Conservation (phyloP, 345 rosid genomes). For the Abelmoschus esculentus region DNA sequence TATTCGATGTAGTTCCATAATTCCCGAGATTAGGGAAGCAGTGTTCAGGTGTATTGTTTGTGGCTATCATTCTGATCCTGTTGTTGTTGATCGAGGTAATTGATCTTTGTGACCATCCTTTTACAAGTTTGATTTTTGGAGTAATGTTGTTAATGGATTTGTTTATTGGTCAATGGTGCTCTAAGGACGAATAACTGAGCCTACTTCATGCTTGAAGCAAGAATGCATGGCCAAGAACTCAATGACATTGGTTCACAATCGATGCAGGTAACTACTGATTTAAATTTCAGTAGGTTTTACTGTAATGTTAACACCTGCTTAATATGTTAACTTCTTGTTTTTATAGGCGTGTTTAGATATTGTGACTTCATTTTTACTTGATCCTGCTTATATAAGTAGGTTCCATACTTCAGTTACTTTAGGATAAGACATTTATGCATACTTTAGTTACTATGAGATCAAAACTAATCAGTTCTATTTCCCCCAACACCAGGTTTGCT, state of each 20-base stretch:
- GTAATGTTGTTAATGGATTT: not conserved
- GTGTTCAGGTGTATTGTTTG: conserved; percentile 85
- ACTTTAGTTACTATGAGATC: not conserved
- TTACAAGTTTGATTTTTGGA: not conserved
- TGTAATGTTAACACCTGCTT: not conserved
- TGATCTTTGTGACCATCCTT: conserved; percentile 2
- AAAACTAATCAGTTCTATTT: not conserved
- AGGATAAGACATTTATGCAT: not conserved
- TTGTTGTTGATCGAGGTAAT: conserved; percentile 93
- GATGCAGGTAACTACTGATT: conserved; percentile 63
- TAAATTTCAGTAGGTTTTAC: conserved; percentile 1
- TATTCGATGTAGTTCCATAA: conserved; percentile 83
- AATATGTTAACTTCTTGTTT: not conserved
- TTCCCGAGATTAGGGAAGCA: conserved; percentile 97
- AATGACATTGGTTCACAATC: conserved; percentile 78
- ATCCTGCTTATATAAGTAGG: not conserved
- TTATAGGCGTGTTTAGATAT: not conserved
- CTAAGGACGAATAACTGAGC: conserved; percentile 76
- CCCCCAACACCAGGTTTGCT: conserved; percentile 52
- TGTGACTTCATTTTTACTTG: not conserved
- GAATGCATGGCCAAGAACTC: conserved; percentile 89
- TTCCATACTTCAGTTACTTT: not conserved
- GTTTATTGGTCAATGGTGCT: conserved; percentile 11
- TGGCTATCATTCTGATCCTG: conserved; percentile 73
- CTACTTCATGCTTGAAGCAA: conserved; percentile 60